phyloP scores from a whole-genome alignment of 2,329 filamentous ascomycete species.

The Herpotrichia juniperi region DNA sequence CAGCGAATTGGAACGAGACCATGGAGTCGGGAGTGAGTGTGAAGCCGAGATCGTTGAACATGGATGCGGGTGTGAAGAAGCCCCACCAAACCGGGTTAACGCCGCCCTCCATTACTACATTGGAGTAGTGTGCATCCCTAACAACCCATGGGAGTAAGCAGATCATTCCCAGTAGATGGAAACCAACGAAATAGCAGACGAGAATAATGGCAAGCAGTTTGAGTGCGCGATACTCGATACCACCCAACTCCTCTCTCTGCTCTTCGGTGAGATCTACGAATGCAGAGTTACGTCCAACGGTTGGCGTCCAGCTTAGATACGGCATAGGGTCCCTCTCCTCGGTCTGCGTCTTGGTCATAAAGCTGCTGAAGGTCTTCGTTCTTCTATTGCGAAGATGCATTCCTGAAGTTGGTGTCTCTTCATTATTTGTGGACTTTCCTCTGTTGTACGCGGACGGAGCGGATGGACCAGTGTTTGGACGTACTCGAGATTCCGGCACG shows the following conservation, averaged over 20 bases:
- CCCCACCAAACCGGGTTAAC: slow-evolving; percentile 84
- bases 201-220: slow-evolving; percentile 84
- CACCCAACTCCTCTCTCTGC: slow-evolving; percentile 91
- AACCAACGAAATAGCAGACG: slow-evolving; percentile 79
- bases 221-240: slow-evolving; percentile 92
- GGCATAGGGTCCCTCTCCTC: slow-evolving; percentile 66
- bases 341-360: slow-evolving; percentile 63
- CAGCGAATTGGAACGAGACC: slow-evolving; percentile 80
- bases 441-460: slow-evolving; percentile 23
- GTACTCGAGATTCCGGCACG: slow-evolving; percentile 59
- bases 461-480: slow-evolving; percentile 40
- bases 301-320: slow-evolving; percentile 93
- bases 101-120: slow-evolving; percentile 65
- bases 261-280: slow-evolving; percentile 88
- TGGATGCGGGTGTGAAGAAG: slow-evolving; percentile 84
- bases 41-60: slow-evolving; percentile 95
- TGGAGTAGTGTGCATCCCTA: slow-evolving; percentile 63
- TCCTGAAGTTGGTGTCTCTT: slow-evolving; percentile 14
- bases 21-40: slow-evolving; percentile 94
- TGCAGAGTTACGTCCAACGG: slow-evolving; percentile 88
- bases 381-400: slow-evolving; percentile 36
- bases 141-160: slow-evolving; percentile 83
- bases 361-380: slow-evolving; percentile 62
- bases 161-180: slow-evolving; percentile 76
- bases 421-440: slow-evolving; percentile 17